Evolutionary conservation across 2,329 filamentous ascomycete genomes (phyloP).

Genomic region (Clarireedia monteithiana): DNA sequence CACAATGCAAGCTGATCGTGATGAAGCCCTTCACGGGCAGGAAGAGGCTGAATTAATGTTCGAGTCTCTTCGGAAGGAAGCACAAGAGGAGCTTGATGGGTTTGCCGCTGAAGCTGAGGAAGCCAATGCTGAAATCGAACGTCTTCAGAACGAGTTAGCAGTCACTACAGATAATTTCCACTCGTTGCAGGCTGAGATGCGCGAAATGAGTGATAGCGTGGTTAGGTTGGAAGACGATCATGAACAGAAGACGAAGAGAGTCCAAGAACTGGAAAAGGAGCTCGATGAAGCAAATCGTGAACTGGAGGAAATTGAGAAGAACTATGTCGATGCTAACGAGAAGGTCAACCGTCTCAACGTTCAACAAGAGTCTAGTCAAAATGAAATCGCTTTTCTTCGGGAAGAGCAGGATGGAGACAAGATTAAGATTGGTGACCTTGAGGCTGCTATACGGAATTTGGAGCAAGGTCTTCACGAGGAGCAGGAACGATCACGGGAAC

Average conservation of each 20-base stretch:
- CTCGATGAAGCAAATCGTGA: conserved; percentile 79
- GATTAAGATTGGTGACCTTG: conserved; percentile 92
- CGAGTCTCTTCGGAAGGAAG: conserved; percentile 52
- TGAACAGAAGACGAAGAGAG: conserved; percentile 66
- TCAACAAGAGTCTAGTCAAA: conserved; percentile 85
- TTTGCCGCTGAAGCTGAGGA: conserved; percentile 67
- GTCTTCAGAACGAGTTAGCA: conserved; percentile 62
- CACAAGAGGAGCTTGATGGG: conserved; percentile 57
- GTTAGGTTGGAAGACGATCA: conserved; percentile 86
- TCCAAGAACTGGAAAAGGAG: conserved; percentile 76
- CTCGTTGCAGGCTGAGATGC: conserved; percentile 90
- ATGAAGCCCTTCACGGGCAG: conserved; percentile 69
- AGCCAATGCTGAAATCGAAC: conserved; percentile 62
- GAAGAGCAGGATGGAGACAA: conserved; percentile 98
- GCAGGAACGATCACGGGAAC: conserved; percentile 64
- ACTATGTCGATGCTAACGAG: conserved; percentile 73
- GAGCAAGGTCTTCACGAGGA: conserved; percentile 78
- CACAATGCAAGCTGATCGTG: conserved; percentile 71
- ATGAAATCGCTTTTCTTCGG: conserved; percentile 87
- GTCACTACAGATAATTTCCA: conserved; percentile 81
- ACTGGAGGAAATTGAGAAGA: conserved; percentile 76
- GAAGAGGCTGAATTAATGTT: conserved; percentile 51
- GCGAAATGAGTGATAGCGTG: conserved; percentile 79
- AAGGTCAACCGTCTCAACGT: conserved; percentile 85
- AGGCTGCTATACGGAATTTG: conserved; percentile 71